These are phyloP conservation scores for Stramenopiles sp. DNA, from an alignment of 352 stramenopile species.

Conservation along the genomic window DNA sequence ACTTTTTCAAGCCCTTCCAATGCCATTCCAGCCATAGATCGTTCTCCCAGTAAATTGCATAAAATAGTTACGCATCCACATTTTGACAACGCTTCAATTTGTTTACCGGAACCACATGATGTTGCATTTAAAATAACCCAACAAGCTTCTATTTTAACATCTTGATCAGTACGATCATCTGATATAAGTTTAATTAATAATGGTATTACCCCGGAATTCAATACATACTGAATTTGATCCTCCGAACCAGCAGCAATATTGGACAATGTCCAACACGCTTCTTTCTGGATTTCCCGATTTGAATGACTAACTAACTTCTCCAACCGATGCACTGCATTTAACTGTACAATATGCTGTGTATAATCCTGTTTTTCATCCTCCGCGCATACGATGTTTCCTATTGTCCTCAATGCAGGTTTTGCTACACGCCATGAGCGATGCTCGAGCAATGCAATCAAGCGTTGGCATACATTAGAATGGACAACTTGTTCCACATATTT, in stretches of 20 bases:
- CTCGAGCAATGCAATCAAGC: conserved; percentile 75
- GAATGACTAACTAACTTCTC: conserved; percentile 74
- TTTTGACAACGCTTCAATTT: conserved; percentile 67
- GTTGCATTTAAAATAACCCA: conserved; percentile 96
- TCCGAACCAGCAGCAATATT: conserved; percentile 93
- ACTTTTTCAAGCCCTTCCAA: conserved; percentile 88
- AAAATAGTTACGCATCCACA: conserved; percentile 59
- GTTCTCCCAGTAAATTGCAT: conserved; percentile 75
- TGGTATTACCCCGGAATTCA: conserved; percentile 83
- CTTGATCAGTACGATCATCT: conserved; percentile 65
- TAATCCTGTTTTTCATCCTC: conserved; percentile 71
- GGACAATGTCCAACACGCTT: conserved; percentile 81
- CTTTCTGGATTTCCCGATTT: conserved; percentile 95
- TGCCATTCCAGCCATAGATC: conserved; percentile 96
- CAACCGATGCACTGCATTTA: conserved; percentile 73
- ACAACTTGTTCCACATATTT: conserved; percentile 86
- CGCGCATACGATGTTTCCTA: conserved; percentile 96
- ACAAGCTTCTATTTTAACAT: conserved; percentile 90
- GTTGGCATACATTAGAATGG: conserved; percentile 54
- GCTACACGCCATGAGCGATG: conserved; percentile 76
- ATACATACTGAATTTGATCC: conserved; percentile 89
- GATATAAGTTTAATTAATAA: conserved; percentile 78
- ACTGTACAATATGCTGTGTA: conserved; percentile 85
- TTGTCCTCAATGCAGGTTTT: conserved; percentile 83
- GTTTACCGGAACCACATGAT: conserved; percentile 83